These are phyloP conservation scores for Maudiozyma barnettii DNA, from an alignment of 805 yeast genomes.

Conservation along the genomic window DNA sequence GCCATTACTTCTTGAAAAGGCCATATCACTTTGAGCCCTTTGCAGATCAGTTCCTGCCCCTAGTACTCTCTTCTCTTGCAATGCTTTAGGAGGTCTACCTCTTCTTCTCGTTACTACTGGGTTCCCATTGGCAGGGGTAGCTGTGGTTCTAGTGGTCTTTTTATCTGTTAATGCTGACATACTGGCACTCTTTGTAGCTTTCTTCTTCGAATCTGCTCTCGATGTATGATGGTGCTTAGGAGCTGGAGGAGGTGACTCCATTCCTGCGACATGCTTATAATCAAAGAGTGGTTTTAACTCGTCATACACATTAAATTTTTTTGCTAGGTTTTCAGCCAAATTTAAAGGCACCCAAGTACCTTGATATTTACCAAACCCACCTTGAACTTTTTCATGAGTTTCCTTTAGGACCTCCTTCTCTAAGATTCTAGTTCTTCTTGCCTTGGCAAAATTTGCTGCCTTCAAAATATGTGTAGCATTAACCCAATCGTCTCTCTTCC, in stretches of 20 bases:
- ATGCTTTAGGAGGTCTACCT: slow-evolving; percentile 24
- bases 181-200: slow-evolving; percentile 22
- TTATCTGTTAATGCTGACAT: slow-evolving; percentile 26
- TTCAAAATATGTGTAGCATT: slow-evolving; percentile 93
- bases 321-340: slow-evolving; percentile 60
- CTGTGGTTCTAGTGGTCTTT: slow-evolving; percentile 10
- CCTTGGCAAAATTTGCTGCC: slow-evolving; percentile 89
- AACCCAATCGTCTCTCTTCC: slow-evolving; percentile 71
- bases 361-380: slow-evolving; percentile 94
- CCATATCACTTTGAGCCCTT: slow-evolving; percentile 25
- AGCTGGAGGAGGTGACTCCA: slow-evolving; percentile 47
- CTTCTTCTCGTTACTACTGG: slow-evolving; percentile 22
- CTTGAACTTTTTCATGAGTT: slow-evolving; percentile 86
- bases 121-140: slow-evolving; percentile 3
- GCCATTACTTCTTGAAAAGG: slow-evolving; percentile 19
- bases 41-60: slow-evolving; percentile 10
- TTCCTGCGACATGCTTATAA: slow-evolving; percentile 42
- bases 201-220: slow-evolving; percentile 30
- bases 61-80: slow-evolving; percentile 15
- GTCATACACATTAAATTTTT: slow-evolving; percentile 52
- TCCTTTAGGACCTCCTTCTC: slow-evolving; percentile 88
- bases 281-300: slow-evolving; percentile 60
- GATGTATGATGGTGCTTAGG: slow-evolving; percentile 62
- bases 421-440: slow-evolving; percentile 81
- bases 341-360: slow-evolving; percentile 92